Conservation (phyloP, 768 basidiomycete genomes). For the Amanita muscaria region DNA sequence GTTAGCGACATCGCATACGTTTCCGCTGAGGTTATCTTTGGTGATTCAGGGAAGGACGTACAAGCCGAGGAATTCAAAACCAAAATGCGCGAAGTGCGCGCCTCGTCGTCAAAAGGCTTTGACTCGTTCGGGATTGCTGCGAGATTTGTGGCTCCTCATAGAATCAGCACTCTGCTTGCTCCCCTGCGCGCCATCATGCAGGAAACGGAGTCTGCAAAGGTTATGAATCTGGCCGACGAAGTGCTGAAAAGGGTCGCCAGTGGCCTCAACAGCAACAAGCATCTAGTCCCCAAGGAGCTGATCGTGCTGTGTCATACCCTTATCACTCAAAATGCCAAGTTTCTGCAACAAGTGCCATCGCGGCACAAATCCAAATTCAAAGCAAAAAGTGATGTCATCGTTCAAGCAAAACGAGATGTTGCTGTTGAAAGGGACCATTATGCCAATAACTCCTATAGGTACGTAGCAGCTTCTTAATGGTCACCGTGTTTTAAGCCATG, state of each 20-base stretch:
- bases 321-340: conserved; percentile 83
- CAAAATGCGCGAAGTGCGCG: conserved; percentile 85
- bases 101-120: conserved; percentile 73
- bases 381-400: conserved; percentile 50
- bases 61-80: conserved; percentile 88
- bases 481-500: neutral
- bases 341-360: conserved; percentile 55
- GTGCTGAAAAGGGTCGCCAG: conserved; percentile 73
- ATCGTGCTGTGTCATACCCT: conserved; percentile 82
- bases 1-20: conserved; percentile 74
- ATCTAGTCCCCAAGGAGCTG: conserved; percentile 59
- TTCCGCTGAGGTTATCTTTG: conserved; percentile 86
- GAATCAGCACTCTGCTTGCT: conserved; percentile 65
- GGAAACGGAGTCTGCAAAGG: conserved; percentile 71
- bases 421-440: conserved; percentile 57
- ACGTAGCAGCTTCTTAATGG: conserved; percentile 13
- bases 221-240: conserved; percentile 82
- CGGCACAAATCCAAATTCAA: conserved; percentile 28
- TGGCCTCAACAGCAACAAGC: conserved; percentile 78
- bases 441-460: conserved; percentile 84
- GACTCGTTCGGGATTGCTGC: conserved; percentile 83
- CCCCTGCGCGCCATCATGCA: conserved; percentile 82
- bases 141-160: conserved; percentile 64
- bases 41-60: conserved; percentile 85
- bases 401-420: conserved; percentile 68